Evolutionary conservation across 2,329 filamentous ascomycete genomes (phyloP), one percentile per base, ranked within the genome.

Genomic region (Xylaria sp.): DNA sequence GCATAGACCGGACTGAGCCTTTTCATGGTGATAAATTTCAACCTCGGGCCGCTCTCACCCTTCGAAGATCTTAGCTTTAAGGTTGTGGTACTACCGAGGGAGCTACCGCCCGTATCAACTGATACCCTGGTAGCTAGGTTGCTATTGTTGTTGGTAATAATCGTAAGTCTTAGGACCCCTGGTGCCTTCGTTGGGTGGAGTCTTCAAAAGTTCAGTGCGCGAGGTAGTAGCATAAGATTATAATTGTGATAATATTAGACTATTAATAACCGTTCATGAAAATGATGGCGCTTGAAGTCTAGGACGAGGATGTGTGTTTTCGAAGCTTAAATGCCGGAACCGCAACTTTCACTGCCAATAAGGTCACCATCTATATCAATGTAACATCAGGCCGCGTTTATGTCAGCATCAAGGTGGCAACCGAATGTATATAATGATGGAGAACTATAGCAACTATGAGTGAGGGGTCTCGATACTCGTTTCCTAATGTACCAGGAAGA

Each of bases 381-480:
- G 70, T 77, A 4, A 81, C 71, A n/a, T 65, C 66, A 7, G 74
- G 73, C 8, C 79, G 71, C 0, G 72, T 70, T 81, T 81, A 84
- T 15, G 71, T 74, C 11, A 84, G 66, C 3, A 73, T 75, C 0
- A 81, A 83, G 0, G 81, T 77, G 0, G 77, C 78, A 62, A 82
- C 84, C 2, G 84, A 69, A 62, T 84, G 84, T 35, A 85, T 79
- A 83, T 0, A 84, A 73, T 0, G 76, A 74, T 0, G 72, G 71
- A 27, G 72, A 70, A 53, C 80, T 77, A 46, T 79, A 74, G 46
- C 10, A 83, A 69, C 67, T 83, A 84, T 0, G 82, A 85, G 66
- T 85, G 84, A n/a, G n/a, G n/a, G 0, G 79, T 83, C 72, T 85
- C 82, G 1, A 84, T 59, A 0, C 76, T 79, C 0, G 82, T 83